These are phyloP conservation scores for Neurospora terricola DNA, from an alignment of 495 filamentous ascomycete species.

Conservation along the genomic window DNA sequence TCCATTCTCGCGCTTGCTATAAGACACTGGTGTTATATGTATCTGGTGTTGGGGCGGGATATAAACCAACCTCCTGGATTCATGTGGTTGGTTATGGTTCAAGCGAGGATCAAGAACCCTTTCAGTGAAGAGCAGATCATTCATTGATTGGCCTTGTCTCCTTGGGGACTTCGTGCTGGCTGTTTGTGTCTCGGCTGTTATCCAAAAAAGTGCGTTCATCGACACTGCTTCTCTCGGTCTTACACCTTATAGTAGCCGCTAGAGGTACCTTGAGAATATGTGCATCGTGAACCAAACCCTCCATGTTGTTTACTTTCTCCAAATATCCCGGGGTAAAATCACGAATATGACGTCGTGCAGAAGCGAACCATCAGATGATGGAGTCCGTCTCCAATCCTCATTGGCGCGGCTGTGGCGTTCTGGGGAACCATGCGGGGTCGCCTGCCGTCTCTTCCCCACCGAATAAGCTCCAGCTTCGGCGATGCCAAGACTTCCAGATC, in stretches of 20 bases:
- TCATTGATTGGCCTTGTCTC: neutral
- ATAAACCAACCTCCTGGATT: neutral
- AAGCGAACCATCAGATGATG: neutral
- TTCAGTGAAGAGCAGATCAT: neutral
- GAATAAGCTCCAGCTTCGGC: constrained; percentile 38
- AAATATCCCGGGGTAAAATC: neutral
- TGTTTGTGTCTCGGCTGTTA: neutral
- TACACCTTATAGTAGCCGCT: neutral
- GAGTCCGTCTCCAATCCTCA: neutral
- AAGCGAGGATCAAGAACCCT: neutral
- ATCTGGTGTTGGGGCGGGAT: neutral
- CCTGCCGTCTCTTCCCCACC: neutral
- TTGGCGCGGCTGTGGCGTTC: constrained; percentile 13
- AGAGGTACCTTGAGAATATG: no score
- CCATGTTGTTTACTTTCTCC: neutral
- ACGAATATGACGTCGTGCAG: constrained; percentile 7
- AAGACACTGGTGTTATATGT: neutral
- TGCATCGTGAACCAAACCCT: neutral
- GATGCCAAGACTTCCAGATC: neutral
- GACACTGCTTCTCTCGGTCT: neutral
- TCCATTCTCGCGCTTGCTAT: neutral
- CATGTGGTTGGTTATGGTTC: neutral
- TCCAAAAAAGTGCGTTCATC: neutral
- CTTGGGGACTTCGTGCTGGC: neutral
- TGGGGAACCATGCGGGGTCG: constrained; percentile 12